Conservation (phyloP, 352 stramenopile genomes). For the Pythium aquatile region DNA sequence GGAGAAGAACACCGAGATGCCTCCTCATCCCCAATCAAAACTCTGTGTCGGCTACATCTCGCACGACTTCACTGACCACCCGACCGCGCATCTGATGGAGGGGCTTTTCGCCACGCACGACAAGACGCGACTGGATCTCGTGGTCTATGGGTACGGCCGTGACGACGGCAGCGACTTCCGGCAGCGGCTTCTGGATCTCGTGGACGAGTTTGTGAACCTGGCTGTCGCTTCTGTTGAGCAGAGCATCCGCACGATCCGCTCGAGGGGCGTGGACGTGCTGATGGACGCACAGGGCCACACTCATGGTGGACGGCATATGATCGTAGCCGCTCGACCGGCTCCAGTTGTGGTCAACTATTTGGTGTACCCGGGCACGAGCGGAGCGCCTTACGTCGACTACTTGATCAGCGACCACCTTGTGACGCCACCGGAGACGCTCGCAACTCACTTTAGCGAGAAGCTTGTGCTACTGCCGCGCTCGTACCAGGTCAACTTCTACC, state of each 20-base stretch:
- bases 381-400: conserved; percentile 78
- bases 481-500: conserved; percentile 85
- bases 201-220: conserved; percentile 62
- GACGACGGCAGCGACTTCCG: conserved; percentile 57
- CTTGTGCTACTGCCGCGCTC: conserved; percentile 65
- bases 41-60: conserved; percentile 77
- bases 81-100: conserved; percentile 75
- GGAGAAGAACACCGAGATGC: neutral
- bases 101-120: conserved; percentile 60
- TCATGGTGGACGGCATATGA: conserved; percentile 43
- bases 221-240: conserved; percentile 37
- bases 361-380: conserved; percentile 77
- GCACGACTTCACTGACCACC: conserved; percentile 82
- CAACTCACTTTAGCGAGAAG: conserved; percentile 61
- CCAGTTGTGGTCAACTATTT: conserved; percentile 82
- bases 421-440: conserved; percentile 36
- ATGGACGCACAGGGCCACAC: conserved; percentile 85
- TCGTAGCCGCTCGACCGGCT: conserved; percentile 50
- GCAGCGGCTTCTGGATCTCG: conserved; percentile 28
- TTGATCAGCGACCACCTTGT: conserved; percentile 64
- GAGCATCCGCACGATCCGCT: conserved; percentile 35
- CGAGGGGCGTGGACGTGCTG: conserved; percentile 51
- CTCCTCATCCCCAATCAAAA: neutral
- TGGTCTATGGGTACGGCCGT: conserved; percentile 61
- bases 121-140: conserved; percentile 22